Conservation (phyloP, 805 yeast species). For the Maudiozyma turicensis region DNA sequence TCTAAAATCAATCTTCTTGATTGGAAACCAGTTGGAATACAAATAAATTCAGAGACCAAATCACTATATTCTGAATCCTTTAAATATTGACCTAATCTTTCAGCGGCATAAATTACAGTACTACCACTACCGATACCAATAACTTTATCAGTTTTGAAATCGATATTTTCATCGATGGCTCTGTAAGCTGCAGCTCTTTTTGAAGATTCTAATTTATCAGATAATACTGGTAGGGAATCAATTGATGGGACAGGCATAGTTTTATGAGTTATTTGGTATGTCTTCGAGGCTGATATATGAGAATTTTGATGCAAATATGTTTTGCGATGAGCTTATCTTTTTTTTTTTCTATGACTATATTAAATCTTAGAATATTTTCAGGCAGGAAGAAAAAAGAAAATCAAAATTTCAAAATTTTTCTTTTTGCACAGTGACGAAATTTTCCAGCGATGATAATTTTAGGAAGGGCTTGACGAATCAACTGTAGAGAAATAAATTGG, state of each 20-base stretch:
- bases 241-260: slow-evolving; percentile 6
- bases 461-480: too few species aligned
- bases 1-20: slow-evolving; percentile 75
- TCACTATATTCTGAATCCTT: slow-evolving; percentile 33
- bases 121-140: slow-evolving; percentile 96
- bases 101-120: slow-evolving; percentile 95
- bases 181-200: slow-evolving; percentile 81
- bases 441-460: too few species aligned
- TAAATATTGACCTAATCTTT: slow-evolving; percentile 57
- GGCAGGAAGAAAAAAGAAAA: too few species aligned
- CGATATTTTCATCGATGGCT: slow-evolving; percentile 69
- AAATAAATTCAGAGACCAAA: slow-evolving; percentile 40
- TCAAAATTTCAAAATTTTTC: too few species aligned
- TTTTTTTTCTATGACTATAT: too few species aligned
- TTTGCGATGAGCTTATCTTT: too few species aligned
- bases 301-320: too few species aligned
- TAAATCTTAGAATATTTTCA: too few species aligned
- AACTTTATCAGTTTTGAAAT: slow-evolving; percentile 53
- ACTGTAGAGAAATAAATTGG: too few species aligned
- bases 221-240: slow-evolving; percentile 3
- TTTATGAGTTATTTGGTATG: background rate
- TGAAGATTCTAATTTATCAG: slow-evolving; percentile 58
- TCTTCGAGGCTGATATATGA: background rate
- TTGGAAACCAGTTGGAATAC: slow-evolving; percentile 96
- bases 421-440: too few species aligned